Base-by-base conservation (phyloP, 306 rosid species). In the Mimosa pudica region DNA sequence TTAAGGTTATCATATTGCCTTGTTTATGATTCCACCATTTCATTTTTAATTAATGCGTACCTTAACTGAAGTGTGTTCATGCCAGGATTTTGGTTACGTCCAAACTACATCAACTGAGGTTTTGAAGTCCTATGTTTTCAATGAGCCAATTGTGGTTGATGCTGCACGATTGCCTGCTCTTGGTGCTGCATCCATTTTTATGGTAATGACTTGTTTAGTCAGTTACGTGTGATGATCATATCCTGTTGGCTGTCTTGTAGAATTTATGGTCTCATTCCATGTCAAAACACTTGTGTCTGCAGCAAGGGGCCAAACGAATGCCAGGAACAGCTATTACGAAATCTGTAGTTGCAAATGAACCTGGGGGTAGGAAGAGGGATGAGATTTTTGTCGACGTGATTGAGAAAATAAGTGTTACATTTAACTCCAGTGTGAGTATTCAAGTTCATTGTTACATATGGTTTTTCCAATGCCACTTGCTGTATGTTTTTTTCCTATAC, bases 21-120 rank as follows among this genome's bases (percentile, higher is more conserved):
- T 54, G 44, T 13, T 47, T 70, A 33, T 30, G 58, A 70, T 47
- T 54, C 52, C 60, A 35, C 65, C 71, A 46, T 75, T 75, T 79
- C 78, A 57, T 76, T 67, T 45, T 82, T 20, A 3, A 61, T 61
- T 20, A 48, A 45, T 73, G 13, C 79, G 57, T 76, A 20, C 73
- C 61, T 79, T 47, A 75, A 79, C 81, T 54, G 58, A 70, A 65
- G 47, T 81, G 4, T 3, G 38, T 85, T 73, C 81, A 60, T 82
- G 60, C 48, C 73, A 95, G 98, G 98, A 95, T 83, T 95, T 95
- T 74, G 98, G 98, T 66, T 95, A 87, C 87, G 96, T 76, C 58
- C 94, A 92, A 88, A 95, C 94, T 30, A 95, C 98, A n/a, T 92
- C 98, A 72, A 95, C 98, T 14, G 98, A 92, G 86, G 86, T 92